Evolutionary conservation across 345 rosid species (phyloP).

Genomic region (Populus euphratica): DNA sequence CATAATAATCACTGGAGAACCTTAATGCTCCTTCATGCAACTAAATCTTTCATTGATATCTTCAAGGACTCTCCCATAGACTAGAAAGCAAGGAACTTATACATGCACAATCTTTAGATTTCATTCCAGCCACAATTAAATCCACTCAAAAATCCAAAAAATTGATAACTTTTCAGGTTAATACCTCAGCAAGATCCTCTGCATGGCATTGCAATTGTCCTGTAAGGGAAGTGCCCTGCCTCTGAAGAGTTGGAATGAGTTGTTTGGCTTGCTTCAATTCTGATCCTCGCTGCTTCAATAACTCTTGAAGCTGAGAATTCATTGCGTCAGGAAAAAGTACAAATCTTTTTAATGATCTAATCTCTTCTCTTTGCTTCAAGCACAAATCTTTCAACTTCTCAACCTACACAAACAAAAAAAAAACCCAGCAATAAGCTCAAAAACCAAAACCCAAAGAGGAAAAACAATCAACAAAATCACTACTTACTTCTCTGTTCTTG

Average conservation of each 20-base stretch:
- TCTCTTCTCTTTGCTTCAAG: slow-evolving; percentile 85
- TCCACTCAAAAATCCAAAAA: neutral
- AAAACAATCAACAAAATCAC: neutral
- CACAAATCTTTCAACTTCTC: slow-evolving; percentile 92
- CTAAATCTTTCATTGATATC: neutral
- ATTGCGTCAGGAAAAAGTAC: slow-evolving; percentile 70
- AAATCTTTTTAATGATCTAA: slow-evolving; percentile 67
- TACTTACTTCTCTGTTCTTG: slow-evolving; percentile 64
- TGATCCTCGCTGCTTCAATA: slow-evolving; percentile 54
- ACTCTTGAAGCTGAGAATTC: slow-evolving; percentile 52
- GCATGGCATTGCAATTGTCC: slow-evolving; percentile 82
- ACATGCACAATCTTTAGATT: neutral
- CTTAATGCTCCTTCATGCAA: neutral
- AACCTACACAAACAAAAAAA: slow-evolving; percentile 45
- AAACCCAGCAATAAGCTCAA: neutral
- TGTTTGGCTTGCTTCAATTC: slow-evolving; percentile 79
- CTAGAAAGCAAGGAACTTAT: neutral
- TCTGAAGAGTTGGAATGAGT: slow-evolving; percentile 72
- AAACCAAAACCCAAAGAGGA: neutral
- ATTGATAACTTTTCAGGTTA: neutral
- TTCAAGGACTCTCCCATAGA: neutral
- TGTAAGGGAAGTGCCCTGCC: slow-evolving; percentile 81
- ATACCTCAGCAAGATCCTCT: slow-evolving; percentile 77
- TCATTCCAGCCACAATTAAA: neutral
- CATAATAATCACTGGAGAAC: neutral